Conservation (phyloP, 495 filamentous ascomycete species). For the Tuber aestivum region DNA sequence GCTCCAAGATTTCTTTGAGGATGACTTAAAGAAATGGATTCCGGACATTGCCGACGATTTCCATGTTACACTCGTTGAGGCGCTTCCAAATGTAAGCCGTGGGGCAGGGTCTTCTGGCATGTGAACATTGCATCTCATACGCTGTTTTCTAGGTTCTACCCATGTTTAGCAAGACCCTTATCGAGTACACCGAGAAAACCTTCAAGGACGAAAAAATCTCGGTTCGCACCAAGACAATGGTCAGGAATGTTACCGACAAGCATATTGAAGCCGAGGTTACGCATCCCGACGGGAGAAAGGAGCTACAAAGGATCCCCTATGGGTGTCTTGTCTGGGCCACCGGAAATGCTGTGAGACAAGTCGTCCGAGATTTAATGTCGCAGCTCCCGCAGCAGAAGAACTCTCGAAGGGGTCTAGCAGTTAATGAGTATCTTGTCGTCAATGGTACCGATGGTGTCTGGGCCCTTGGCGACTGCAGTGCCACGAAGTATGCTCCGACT, state of each 20-base stretch:
- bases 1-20: conserved; percentile 96
- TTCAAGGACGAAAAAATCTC: conserved; percentile 98
- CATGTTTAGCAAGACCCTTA: conserved; percentile 98
- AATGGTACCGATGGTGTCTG: conserved; percentile 95
- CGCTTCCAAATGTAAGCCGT: conserved; percentile 71
- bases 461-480: conserved; percentile 78
- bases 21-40: conserved; percentile 96
- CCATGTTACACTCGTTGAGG: conserved; percentile 94
- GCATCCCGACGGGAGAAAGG: conserved; percentile 79
- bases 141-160: conserved; percentile 58
- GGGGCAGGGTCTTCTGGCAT: conserved; percentile 1
- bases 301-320: conserved; percentile 76
- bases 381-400: conserved; percentile 92
- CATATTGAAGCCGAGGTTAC: conserved; percentile 85
- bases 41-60: conserved; percentile 91
- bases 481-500: conserved; percentile 95
- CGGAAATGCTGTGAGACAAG: conserved; percentile 83
- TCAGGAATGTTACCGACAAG: conserved; percentile 94
- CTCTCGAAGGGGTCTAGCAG: conserved; percentile 86
- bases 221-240: conserved; percentile 97
- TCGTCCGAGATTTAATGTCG: conserved; percentile 83
- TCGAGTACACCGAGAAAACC: conserved; percentile 97
- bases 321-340: conserved; percentile 98
- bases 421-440: conserved; percentile 97
- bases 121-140: conserved; percentile 24